Percentiles rank a stretch among this genome's conserved stretches.
Conservation (phyloP, 768 basidiomycete genomes). For the Leucocoprinus birnbaumii region DNA sequence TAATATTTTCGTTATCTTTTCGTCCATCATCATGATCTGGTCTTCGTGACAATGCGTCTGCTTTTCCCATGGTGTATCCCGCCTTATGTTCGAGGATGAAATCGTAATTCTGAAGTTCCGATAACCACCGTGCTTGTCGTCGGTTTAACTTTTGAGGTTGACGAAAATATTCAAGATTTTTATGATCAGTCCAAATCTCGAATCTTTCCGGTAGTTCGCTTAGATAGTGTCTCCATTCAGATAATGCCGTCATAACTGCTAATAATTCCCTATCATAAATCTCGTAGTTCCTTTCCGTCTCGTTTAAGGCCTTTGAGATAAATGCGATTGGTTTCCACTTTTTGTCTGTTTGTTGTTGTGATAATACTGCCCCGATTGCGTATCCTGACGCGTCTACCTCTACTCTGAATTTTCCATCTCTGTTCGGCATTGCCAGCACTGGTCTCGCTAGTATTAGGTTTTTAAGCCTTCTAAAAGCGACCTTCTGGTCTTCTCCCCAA, state of each 20-base stretch:
- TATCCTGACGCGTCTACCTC: conserved; percentile 28
- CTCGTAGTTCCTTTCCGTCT: conserved; percentile 26
- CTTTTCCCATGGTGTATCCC: conserved; percentile 12
- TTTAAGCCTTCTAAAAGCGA: conserved; percentile 28
- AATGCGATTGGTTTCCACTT: conserved; percentile 33
- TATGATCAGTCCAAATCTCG: conserved; percentile 17
- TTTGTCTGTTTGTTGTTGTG: conserved; percentile 24
- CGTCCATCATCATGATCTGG: neutral
- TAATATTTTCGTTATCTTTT: neutral
- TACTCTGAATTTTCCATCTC: conserved; percentile 19
- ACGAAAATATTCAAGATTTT: conserved; percentile 24
- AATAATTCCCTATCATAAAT: conserved; percentile 37
- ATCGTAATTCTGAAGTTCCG: conserved; percentile 30
- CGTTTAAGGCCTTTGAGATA: conserved; percentile 1
- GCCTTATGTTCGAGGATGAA: conserved; percentile 29
- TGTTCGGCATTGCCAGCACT: conserved; percentile 19
- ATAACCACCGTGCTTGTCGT: conserved; percentile 40
- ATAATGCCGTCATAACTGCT: conserved; percentile 29
- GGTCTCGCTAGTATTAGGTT: conserved; percentile 20
- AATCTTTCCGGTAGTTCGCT: conserved; percentile 9
- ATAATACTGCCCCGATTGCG: conserved; percentile 28
- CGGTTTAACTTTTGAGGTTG: conserved; percentile 33
- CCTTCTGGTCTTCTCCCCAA: conserved; percentile 10
- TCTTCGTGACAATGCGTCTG: conserved; percentile 21
- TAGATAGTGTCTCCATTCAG: conserved; percentile 25